Base-by-base conservation (phyloP, 2,329 filamentous ascomycete species). In the Colletotrichum chlorophyti region DNA sequence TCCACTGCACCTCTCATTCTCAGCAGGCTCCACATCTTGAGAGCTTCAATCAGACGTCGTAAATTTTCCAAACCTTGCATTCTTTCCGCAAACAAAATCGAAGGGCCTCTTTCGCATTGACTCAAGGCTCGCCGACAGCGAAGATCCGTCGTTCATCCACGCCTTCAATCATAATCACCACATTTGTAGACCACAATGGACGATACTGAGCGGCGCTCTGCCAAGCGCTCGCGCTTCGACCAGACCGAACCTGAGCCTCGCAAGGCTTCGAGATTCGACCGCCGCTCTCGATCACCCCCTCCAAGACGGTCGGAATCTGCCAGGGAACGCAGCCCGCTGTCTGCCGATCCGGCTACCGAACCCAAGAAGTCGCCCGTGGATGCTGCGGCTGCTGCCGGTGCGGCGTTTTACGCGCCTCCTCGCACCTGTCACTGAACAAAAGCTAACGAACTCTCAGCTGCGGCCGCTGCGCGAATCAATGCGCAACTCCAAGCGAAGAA, bases 181-280 rank as follows among this genome's bases (percentile, higher is more conserved):
- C 37, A 27, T 17, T 14, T 14, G 21, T 7, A 41, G 24, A 42
- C 32, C 34, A 31, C 29, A 52, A 78, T 96, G 92, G 86, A 90
- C 65, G 91, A 95, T 68, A 83, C 89, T 63, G 90, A 93, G 66
- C 85, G 88, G 71, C 86, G 87, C 62, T 81, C 80, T 60, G 79
- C 81, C 60, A 96, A 96, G 81, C 90, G 93, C 62, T 97, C 93
- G 70, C 92, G 94, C 74, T 97, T 98, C 76, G 94, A 98, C 72
- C 91, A 96, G 74, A 95, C 88, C 42, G 91, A 94, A 72, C 87
- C 91, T 6, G 91, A 95, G 69, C 86, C 90, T 55, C 89, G 88
- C 69, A 83, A 87, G 66, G 70, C 83, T 38, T 96, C 93, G 46
- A 86, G 93, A 71, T 97, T 97, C 75, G 94, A 97, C 76, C 87